phyloP scores from a whole-genome alignment of 768 basidiomycete species.

The Kwoniella dendrophila region DNA sequence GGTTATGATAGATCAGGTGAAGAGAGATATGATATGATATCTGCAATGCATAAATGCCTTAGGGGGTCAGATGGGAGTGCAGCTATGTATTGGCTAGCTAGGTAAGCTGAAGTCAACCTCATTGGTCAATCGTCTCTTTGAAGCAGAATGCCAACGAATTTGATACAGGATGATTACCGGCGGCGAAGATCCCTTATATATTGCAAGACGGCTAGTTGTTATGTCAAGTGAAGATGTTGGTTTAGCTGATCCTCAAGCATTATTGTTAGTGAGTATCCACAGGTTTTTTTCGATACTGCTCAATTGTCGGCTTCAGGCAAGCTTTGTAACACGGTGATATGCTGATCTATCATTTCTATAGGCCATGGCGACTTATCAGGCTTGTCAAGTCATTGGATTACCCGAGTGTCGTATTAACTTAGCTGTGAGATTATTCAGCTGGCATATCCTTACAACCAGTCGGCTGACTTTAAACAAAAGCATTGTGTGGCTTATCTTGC shows the following conservation, averaged over 20 bases:
- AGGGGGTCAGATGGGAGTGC: constrained; percentile 75
- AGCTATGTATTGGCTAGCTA: constrained; percentile 84
- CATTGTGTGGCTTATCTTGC: constrained; percentile 76
- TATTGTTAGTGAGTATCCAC: constrained; percentile 65
- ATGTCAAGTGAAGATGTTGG: constrained; percentile 87
- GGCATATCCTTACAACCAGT: too few species aligned
- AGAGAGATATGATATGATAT: constrained; percentile 77
- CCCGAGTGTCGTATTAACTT: constrained; percentile 54
- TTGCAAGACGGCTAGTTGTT: constrained; percentile 73
- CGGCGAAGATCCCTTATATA: constrained; percentile 77
- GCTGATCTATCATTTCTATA: constrained; percentile 14
- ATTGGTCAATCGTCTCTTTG: neutral
- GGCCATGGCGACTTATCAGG: constrained; percentile 58
- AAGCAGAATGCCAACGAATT: neutral
- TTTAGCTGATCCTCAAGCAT: constrained; percentile 72
- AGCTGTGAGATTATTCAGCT: constrained; percentile 38
- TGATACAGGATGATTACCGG: constrained; percentile 68
- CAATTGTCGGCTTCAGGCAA: neutral
- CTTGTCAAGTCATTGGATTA: constrained; percentile 55
- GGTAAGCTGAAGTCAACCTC: constrained; percentile 46
- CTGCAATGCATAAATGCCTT: constrained; percentile 79
- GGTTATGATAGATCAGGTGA: constrained; percentile 80
- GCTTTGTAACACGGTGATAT: neutral
- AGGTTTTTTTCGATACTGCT: neutral
- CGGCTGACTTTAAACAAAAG: constrained; percentile 15